A percentile compares a stretch with the other conserved stretches of the same genome.
Evolutionary conservation across 2,329 filamentous ascomycete species (phyloP).

Genomic region (Leptographium procerum): DNA sequence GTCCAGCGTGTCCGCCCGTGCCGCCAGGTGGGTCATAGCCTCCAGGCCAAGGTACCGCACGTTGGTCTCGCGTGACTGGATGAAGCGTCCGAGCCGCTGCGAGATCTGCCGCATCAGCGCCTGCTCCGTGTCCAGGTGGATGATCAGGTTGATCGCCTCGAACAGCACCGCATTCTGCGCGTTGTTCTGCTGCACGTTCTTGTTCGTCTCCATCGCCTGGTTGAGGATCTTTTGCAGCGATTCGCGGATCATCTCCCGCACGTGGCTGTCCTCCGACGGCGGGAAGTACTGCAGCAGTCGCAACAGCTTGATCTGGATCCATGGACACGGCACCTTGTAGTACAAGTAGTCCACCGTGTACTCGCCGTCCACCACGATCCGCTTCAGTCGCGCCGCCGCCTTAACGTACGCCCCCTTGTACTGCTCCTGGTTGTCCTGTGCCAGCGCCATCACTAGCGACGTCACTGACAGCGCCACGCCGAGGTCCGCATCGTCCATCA

Average conservation of each 20-base stretch:
- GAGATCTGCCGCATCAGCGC: slow-evolving; percentile 95
- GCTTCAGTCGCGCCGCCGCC: slow-evolving; percentile 78
- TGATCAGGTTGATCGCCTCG: slow-evolving; percentile 96
- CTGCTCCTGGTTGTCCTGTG: slow-evolving; percentile 86
- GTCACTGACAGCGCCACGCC: slow-evolving; percentile 93
- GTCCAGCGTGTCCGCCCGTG: slow-evolving; percentile 83
- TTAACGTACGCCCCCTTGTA: slow-evolving; percentile 94
- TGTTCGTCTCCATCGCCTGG: slow-evolving; percentile 81
- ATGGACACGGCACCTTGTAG: slow-evolving; percentile 98
- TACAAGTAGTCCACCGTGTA: slow-evolving; percentile 88
- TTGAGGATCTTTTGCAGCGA: slow-evolving; percentile 87
- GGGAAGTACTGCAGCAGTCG: slow-evolving; percentile 91
- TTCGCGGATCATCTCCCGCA: slow-evolving; percentile 83
- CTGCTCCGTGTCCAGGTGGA: slow-evolving; percentile 91
- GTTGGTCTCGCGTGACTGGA: slow-evolving; percentile 93
- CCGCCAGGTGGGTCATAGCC: slow-evolving; percentile 95
- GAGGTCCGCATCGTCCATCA: slow-evolving; percentile 94
- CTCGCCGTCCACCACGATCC: slow-evolving; percentile 82
- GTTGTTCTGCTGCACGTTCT: slow-evolving; percentile 99
- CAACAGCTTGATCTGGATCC: slow-evolving; percentile 92
- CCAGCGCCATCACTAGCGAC: slow-evolving; percentile 85
- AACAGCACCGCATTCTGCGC: slow-evolving; percentile 96
- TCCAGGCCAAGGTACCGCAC: slow-evolving; percentile 92
- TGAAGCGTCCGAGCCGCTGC: slow-evolving; percentile 80
- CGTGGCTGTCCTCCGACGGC: slow-evolving; percentile 86